Evolutionary conservation across 2,329 filamentous ascomycete species (phyloP), one percentile per base, ranked within the genome.

Genomic region (Epichloe gansuensis): DNA sequence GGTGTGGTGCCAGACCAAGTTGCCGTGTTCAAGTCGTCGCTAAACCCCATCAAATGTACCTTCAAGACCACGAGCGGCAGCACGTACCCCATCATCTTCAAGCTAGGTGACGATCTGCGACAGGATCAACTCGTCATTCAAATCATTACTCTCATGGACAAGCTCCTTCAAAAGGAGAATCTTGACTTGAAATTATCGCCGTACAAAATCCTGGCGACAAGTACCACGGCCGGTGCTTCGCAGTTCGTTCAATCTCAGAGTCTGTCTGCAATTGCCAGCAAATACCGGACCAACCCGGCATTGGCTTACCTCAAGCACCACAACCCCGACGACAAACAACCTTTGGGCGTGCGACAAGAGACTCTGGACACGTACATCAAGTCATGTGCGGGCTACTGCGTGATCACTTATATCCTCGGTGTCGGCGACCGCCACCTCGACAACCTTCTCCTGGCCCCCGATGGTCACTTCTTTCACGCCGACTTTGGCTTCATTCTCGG

Each of bases 401-500:
- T 98, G 13, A 96, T 98, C 59, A 98, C 94, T 0, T 98, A 98
- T 66, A 87, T 98, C 15, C 80, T 98, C 12, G 94, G 93, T 35
- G 93, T 98, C 3, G 93, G 93, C 21, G 93, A 98, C 65, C 84
- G 93, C 2, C 93, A 98, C 68, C 77, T 97, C 2, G 93, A 98
- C 66, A 98, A 98, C 62, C 80, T 98, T 1, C 81, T 98, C 27
- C 80, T 98, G 5, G 81, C 89, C 0, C 90, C 93, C 1, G 85
- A 90, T 59, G 93, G 82, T 0, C 89, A 94, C 68, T 98, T 98
- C 74, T 96, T 98, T 77, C 93, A 98, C 66, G 90, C 91, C 34
- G 93, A 98, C 67, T 98, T 98, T 62, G 93, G 94, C 42, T 98
- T 95, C 68, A 98, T 98, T 56, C 84, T 98, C 1, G 93, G 93